Percentiles rank a stretch among this genome's conserved stretches.
Conservation (phyloP, 2,329 filamentous ascomycete species). For the Pestalotiopsis sp. region DNA sequence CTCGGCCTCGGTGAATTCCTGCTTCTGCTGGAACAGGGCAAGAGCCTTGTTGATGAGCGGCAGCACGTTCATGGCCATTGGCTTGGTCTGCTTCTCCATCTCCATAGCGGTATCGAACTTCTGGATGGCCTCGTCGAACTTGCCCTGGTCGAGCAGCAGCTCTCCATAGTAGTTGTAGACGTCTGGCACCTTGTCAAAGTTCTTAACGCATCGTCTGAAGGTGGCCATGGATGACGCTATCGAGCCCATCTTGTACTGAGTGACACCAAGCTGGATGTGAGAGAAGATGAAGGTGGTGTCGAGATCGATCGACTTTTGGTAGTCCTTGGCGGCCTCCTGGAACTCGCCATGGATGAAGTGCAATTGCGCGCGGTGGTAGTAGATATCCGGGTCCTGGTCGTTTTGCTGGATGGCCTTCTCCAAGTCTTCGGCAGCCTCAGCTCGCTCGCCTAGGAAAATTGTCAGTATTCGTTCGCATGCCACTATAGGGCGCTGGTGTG, state of each 20-base stretch:
- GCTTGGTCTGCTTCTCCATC: constrained; percentile 94
- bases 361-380: constrained; percentile 97
- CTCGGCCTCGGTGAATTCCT: constrained; percentile 92
- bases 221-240: constrained; percentile 98
- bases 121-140: constrained; percentile 92
- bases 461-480: constrained; percentile 8
- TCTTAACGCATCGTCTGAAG: constrained; percentile 96
- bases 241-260: constrained; percentile 99
- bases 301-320: constrained; percentile 98
- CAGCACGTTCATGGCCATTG: constrained; percentile 94
- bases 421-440: constrained; percentile 88
- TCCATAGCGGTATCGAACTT: constrained; percentile 99
- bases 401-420: constrained; percentile 83
- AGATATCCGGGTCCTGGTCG: constrained; percentile 90
- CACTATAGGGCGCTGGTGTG: neutral
- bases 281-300: constrained; percentile 98
- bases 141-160: constrained; percentile 92
- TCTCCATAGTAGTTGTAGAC: constrained; percentile 99
- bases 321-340: constrained; percentile 92
- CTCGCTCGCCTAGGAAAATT: constrained; percentile 66
- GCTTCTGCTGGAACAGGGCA: constrained; percentile 97
- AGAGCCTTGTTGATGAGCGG: constrained; percentile 98
- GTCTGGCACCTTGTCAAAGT: constrained; percentile 93
- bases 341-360: constrained; percentile 98
- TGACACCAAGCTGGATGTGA: constrained; percentile 98